Base-by-base conservation (phyloP, 352 stramenopile genomes). In the Phytopythium boreale region DNA sequence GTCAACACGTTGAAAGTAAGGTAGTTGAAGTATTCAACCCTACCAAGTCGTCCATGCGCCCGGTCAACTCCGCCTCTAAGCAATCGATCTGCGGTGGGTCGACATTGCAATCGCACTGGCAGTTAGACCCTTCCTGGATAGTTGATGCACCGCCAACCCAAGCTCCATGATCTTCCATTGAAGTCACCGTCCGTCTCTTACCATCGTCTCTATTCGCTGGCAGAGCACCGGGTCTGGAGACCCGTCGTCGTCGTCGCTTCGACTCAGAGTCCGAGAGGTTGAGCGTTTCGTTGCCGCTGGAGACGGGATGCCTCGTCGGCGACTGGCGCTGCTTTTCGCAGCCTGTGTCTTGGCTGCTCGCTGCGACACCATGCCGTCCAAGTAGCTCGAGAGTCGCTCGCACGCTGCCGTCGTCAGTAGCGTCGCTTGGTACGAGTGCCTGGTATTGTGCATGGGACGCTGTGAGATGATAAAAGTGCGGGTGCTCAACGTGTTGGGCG, bases 401-500 rank as follows among this genome's bases (percentile, higher is more conserved):
- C 70, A 12, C 15, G 68, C 59, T 2, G 46, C 22, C n/a, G 63
- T 77, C 10, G 66, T 65, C 49, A 63, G 53, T 15, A 74, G 11
- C 4, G 76, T 82, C 37, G 69, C 74, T 26, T 63, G 62, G 29
- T 76, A 79, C 5, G 76, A 79, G 34, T 79, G 61, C 26, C 76
- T 82, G 7, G 11, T 14, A 44, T 39, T 20, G 41, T 15, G 34
- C 27, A 22, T 15, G 26, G 7, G 12, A n/a, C 22, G 10, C 26
- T 22, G 49, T 37, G 49, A 56, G 49, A 56, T 22, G 17, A 26
- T 7, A 3, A 37, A 14, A 20, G 20, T 49, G n/a, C n/a, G 56
- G 15, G 29, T 52, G 3, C 39, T n/a, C 37, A 31, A 29, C 12
- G 8, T 37, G 29, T 11, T 22, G 29, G 15, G 20, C 55, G 39